Evolutionary conservation across 2,329 filamentous ascomycete genomes (phyloP).

Genomic region (Fulvia fulva): DNA sequence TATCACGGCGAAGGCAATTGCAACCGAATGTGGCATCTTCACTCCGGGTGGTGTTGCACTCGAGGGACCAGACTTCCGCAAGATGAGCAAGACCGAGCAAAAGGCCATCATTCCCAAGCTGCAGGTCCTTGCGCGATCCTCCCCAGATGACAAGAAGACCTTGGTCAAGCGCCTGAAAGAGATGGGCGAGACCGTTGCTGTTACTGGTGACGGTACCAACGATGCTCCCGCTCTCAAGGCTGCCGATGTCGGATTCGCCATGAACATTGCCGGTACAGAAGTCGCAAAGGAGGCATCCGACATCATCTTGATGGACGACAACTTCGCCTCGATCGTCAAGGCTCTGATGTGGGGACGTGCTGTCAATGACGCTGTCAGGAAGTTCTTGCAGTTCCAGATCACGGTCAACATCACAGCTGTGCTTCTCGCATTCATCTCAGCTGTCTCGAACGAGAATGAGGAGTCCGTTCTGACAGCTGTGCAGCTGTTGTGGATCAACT

Average conservation of each 20-base stretch:
- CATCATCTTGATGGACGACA: constrained; percentile 61
- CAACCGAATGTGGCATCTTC: constrained; percentile 66
- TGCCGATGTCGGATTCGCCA: constrained; percentile 64
- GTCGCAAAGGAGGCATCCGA: constrained; percentile 60
- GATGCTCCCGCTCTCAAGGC: constrained; percentile 63
- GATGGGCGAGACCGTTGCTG: constrained; percentile 63
- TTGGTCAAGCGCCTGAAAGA: constrained; percentile 62
- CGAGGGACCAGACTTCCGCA: constrained; percentile 45
- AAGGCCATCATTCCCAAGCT: constrained; percentile 57
- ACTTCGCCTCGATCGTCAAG: constrained; percentile 60
- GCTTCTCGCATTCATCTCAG: constrained; percentile 79
- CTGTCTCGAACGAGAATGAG: constrained; percentile 67
- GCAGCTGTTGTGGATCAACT: constrained; percentile 90
- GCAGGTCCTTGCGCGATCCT: constrained; percentile 65
- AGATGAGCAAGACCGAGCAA: constrained; percentile 44
- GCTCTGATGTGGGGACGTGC: constrained; percentile 60
- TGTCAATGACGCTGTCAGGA: constrained; percentile 53
- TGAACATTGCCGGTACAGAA: constrained; percentile 64
- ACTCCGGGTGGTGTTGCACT: constrained; percentile 41
- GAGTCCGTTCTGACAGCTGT: constrained; percentile 79
- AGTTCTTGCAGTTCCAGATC: constrained; percentile 66
- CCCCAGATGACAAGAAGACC: constrained; percentile 65
- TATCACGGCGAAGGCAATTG: constrained; percentile 68
- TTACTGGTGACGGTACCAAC: constrained; percentile 64
- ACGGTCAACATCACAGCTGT: constrained; percentile 93